phyloP scores from a whole-genome alignment of 352 stramenopile species.

The Globisporangium camurandrum region DNA sequence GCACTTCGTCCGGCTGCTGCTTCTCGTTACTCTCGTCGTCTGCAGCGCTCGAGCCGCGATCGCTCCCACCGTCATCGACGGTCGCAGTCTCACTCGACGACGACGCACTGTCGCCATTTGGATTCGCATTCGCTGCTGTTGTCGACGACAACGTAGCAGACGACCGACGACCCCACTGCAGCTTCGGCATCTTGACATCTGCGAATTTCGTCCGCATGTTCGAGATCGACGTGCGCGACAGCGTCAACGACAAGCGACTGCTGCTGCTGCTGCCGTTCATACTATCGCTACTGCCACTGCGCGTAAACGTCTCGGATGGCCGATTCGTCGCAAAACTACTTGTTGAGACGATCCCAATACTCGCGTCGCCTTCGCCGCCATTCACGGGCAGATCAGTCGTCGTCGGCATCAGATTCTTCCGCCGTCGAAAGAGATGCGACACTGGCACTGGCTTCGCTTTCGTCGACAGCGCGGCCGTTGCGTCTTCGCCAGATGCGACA shows the following conservation, averaged over 20 bases:
- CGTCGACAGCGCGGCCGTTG: not conserved
- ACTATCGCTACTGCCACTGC: no score
- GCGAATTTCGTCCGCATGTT: conserved; percentile 46
- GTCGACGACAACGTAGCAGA: conserved; percentile 19
- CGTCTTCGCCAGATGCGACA: conserved; percentile 50
- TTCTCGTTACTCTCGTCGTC: conserved; percentile 30
- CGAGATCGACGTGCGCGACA: conserved; percentile 47
- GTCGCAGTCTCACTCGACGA: conserved; percentile 41
- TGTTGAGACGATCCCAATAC: conserved; percentile 65
- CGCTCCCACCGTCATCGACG: conserved; percentile 52
- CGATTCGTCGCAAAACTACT: conserved; percentile 23
- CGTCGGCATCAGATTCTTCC: conserved; percentile 64
- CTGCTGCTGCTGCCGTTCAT: conserved; percentile 6
- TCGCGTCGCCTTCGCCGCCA: conserved; percentile 56
- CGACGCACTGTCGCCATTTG: not conserved
- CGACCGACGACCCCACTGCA: conserved; percentile 40
- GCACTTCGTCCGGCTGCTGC: conserved; percentile 18
- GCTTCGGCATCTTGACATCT: conserved; percentile 67
- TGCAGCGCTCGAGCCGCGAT: conserved; percentile 41
- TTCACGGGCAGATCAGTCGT: conserved; percentile 67
- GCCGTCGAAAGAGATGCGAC: conserved; percentile 35
- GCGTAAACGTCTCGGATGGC: no score
- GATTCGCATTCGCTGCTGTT: conserved; percentile 3
- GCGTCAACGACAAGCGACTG: conserved; percentile 23
- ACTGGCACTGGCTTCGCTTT: no score